These are phyloP conservation scores for Mortierella antarctica DNA, from an alignment of 192 early-diverging fungal species.

Conservation along the genomic window DNA sequence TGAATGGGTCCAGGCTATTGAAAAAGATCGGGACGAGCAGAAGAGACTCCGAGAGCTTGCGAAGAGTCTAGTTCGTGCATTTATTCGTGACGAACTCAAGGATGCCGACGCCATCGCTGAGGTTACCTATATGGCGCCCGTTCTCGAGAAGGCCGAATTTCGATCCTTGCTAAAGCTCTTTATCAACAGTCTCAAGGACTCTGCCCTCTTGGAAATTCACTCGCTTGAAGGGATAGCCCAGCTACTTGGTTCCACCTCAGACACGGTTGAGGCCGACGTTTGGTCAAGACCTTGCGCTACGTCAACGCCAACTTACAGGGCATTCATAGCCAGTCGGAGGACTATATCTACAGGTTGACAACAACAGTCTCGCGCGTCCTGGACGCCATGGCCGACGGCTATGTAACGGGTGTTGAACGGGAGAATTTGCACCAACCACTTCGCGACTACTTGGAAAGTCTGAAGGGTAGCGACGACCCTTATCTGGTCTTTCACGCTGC, in stretches of 20 bases:
- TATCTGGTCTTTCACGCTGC: conserved; percentile 10
- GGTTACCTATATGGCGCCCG: background rate
- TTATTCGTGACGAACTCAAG: conserved; percentile 8
- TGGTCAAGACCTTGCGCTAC: conserved; percentile 6
- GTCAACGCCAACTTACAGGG: conserved; percentile 1
- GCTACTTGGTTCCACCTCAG: background rate
- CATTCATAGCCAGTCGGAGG: background rate
- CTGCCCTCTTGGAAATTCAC: background rate
- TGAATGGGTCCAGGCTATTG: background rate
- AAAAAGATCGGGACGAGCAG: background rate
- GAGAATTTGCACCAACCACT: conserved; percentile 3
- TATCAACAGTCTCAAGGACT: background rate
- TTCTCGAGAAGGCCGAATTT: background rate
- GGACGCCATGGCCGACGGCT: conserved; percentile 3
- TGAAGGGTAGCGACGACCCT: background rate
- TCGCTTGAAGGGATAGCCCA: conserved; percentile 6
- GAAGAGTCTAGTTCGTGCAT: background rate
- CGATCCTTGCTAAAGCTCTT: background rate
- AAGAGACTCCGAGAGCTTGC: background rate
- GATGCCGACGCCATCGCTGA: background rate
- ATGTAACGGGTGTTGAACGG: conserved; percentile 1
- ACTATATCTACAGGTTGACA: conserved; percentile 8
- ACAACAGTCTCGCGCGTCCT: background rate
- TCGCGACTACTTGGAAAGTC: background rate
- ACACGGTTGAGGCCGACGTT: background rate